Base-by-base conservation (phyloP, 2,329 filamentous ascomycete genomes). In the Venturia carpophila region DNA sequence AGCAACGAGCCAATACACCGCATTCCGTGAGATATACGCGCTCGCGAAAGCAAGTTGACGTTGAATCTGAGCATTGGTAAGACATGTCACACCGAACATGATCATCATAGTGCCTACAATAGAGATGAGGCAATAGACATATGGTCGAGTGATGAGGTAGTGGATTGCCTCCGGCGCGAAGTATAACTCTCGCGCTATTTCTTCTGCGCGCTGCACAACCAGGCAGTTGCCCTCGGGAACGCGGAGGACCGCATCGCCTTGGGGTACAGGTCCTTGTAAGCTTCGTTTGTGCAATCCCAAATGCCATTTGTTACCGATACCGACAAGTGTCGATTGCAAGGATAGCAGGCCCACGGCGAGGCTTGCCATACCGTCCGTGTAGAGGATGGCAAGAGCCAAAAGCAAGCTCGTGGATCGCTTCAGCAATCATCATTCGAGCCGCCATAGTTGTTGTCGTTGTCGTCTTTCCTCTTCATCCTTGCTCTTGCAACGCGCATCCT, bases 161-260 rank as follows among this genome's bases (percentile, higher is more conserved):
- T 78, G 70, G 65, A 82, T 80, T 58, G 77, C 75, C 68, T 82
- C 80, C 0, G 79, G 79, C 3, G 80, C 79, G 67, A 82, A 82
- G 69, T 79, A 82, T 0, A 82, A 72, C 68, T 82, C 79, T 19
- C 80, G 74, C 2, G 80, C 79, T 1, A 81, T 75, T 4, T 79
- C 72, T 66, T 82, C 80, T 24, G 75, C 70, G 67, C 80, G 82
- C 39, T 76, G 74, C 3, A 82, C 78, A 5, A 82, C 72, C 19
- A 82, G 73, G 67, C 79, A 82, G 67, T 74, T 79, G 39, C 80
- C 80, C 66, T 80, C 81, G 0, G 78, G 78, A 67, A 82, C 81
- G 11, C 79, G 74, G 43, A 82, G 80, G 0, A 82, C 78, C 0
- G 80, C 75, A 64, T 82, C 79, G 3, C 77, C 78, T 0, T 69